These are phyloP conservation scores for Didymella lethalis DNA, from an alignment of 2,329 filamentous ascomycete genomes.

Conservation along the genomic window DNA sequence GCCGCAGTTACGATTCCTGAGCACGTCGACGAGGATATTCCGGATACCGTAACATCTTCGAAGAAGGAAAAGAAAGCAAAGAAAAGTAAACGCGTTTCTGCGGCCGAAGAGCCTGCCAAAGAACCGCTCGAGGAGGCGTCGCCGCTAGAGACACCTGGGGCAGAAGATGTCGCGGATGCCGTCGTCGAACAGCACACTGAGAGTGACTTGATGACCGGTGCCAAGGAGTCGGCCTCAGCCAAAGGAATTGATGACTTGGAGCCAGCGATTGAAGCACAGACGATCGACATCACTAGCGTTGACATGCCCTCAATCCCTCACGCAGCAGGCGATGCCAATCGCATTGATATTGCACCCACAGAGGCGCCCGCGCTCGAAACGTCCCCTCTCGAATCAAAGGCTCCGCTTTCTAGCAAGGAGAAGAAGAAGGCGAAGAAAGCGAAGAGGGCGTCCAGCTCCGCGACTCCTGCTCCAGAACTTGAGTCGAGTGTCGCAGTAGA, in stretches of 20 bases:
- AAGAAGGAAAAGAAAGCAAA: constrained; percentile 40
- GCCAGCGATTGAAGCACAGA: background rate
- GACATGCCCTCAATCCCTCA: background rate
- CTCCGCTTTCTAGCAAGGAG: constrained; percentile 24
- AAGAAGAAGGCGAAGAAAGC: constrained; percentile 40
- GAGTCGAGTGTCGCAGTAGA: constrained; percentile 5
- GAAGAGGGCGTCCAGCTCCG: constrained; percentile 30
- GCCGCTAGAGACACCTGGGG: constrained; percentile 6
- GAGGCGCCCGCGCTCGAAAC: background rate
- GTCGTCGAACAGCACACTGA: background rate
- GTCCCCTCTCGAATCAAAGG: background rate
- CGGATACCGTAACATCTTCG: constrained; percentile 16
- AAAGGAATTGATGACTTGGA: background rate
- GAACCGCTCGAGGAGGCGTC: constrained; percentile 9
- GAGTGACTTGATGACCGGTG: background rate
- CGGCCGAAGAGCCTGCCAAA: constrained; percentile 21
- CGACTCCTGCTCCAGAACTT: constrained; percentile 19
- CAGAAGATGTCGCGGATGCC: constrained; percentile 1
- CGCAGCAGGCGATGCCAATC: constrained; percentile 1
- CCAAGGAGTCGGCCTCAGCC: background rate
- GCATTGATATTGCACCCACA: background rate
- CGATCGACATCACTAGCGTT: background rate
- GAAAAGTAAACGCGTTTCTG: constrained; percentile 32
- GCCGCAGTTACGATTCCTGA: background rate
- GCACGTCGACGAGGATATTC: constrained; percentile 13